A percentile compares a stretch with the other conserved stretches of the same genome.
Conservation (phyloP, 768 basidiomycete genomes). For the Lactarius hatsudake region DNA sequence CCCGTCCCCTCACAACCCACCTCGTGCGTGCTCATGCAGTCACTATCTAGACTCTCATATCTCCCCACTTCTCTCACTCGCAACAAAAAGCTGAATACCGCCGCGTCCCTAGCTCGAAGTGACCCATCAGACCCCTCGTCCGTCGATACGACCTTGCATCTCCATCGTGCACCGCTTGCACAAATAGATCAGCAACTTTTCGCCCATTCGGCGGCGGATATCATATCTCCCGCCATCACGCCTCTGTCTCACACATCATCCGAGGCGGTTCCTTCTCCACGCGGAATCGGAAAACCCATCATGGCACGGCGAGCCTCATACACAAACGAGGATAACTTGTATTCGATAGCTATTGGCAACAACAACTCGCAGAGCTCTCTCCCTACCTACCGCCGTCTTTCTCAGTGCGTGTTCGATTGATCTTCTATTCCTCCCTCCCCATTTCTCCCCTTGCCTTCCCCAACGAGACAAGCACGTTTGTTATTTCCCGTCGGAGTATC, state of each 20-base stretch:
- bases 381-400: slow-evolving; percentile 16
- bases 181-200: slow-evolving; percentile 27
- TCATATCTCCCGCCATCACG: slow-evolving; percentile 11
- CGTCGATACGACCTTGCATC: slow-evolving; percentile 18
- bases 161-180: slow-evolving; percentile 26
- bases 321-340: slow-evolving; percentile 20
- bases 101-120: slow-evolving; percentile 5
- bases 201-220: slow-evolving; percentile 2
- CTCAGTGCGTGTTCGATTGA: slow-evolving; percentile 21
- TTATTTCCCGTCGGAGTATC: slow-evolving; percentile 6
- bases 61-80: background rate
- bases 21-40: slow-evolving; percentile 9
- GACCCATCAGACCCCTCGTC: slow-evolving; percentile 20
- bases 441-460: background rate
- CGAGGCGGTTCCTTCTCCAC: slow-evolving; percentile 11
- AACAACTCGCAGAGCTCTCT: slow-evolving; percentile 14
- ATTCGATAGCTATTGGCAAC: background rate
- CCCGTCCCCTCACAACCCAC: background rate
- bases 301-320: slow-evolving; percentile 24
- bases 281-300: slow-evolving; percentile 16
- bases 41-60: slow-evolving; percentile 16
- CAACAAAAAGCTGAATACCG: slow-evolving; percentile 22
- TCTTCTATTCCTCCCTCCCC: background rate
- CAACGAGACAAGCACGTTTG: slow-evolving; percentile 11
- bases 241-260: slow-evolving; percentile 14